A percentile compares a stretch with the other conserved stretches of the same genome.
Evolutionary conservation across 306 rosid genomes (phyloP).

Genomic region (Lagenaria siceraria): DNA sequence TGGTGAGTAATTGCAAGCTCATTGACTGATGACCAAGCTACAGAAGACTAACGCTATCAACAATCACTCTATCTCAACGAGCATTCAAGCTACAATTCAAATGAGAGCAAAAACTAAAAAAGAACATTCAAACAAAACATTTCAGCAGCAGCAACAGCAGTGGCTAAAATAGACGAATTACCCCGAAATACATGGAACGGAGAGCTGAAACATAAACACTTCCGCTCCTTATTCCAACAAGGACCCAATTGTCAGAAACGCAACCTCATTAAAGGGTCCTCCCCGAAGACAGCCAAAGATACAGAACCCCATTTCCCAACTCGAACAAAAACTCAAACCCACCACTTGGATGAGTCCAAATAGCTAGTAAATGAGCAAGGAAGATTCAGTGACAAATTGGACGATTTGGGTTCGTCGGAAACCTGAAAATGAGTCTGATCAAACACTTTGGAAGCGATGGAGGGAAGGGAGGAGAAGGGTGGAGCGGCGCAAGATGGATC

Average conservation of each 20-base stretch:
- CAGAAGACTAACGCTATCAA: neutral
- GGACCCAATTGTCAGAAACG: neutral
- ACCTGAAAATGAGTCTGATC: neutral
- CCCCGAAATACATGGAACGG: slow-evolving; percentile 20
- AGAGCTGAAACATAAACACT: neutral
- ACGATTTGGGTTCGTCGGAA: neutral
- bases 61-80: neutral
- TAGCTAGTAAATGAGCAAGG: neutral
- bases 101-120: neutral
- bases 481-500: slow-evolving; percentile 24
- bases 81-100: neutral
- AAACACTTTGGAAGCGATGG: neutral
- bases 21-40: neutral
- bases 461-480: slow-evolving; percentile 15
- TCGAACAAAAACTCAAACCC: neutral
- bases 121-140: neutral
- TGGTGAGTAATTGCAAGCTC: neutral
- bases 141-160: neutral
- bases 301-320: neutral
- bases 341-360: neutral
- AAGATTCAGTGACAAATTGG: neutral
- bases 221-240: neutral
- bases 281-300: neutral
- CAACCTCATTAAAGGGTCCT: neutral
- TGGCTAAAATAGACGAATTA: neutral